Percentiles rank a stretch among this genome's conserved stretches.
Evolutionary conservation across 495 filamentous ascomycete genomes (phyloP).

Genomic region (Podospora pseudopauciseta): DNA sequence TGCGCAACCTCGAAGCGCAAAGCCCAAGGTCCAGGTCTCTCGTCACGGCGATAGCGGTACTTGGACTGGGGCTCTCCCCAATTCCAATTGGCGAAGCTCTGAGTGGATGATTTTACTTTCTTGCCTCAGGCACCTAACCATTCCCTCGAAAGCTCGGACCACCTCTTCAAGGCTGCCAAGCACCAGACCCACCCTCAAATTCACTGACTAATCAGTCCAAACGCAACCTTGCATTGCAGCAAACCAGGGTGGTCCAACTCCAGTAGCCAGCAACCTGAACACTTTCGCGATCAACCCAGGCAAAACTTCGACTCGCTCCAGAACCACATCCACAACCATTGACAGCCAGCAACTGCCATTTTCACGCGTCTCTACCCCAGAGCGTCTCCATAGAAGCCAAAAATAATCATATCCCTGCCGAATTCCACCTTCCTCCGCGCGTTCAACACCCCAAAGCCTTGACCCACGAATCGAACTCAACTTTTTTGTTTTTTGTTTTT

Average conservation of each 20-base stretch:
- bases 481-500: background rate
- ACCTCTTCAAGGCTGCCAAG: background rate
- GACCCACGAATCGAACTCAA: background rate
- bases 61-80: background rate
- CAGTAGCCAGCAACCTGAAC: background rate
- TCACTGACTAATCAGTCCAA: background rate
- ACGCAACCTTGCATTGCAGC: background rate
- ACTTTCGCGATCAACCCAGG: background rate
- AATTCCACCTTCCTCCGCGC: background rate
- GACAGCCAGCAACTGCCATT: background rate
- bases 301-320: background rate
- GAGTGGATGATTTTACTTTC: slow-evolving; percentile 1
- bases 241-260: background rate
- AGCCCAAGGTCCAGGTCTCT: slow-evolving; percentile 6
- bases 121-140: slow-evolving; percentile 21
- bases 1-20: slow-evolving; percentile 15
- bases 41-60: background rate
- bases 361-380: slow-evolving; percentile 19
- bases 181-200: background rate
- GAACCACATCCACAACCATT: background rate
- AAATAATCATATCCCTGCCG: background rate
- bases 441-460: background rate
- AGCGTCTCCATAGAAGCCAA: background rate
- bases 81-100: slow-evolving; percentile 22
- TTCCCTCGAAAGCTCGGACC: background rate